Conservation (phyloP, 139 green algal species). For the Chlamydomonas schloesseri region DNA sequence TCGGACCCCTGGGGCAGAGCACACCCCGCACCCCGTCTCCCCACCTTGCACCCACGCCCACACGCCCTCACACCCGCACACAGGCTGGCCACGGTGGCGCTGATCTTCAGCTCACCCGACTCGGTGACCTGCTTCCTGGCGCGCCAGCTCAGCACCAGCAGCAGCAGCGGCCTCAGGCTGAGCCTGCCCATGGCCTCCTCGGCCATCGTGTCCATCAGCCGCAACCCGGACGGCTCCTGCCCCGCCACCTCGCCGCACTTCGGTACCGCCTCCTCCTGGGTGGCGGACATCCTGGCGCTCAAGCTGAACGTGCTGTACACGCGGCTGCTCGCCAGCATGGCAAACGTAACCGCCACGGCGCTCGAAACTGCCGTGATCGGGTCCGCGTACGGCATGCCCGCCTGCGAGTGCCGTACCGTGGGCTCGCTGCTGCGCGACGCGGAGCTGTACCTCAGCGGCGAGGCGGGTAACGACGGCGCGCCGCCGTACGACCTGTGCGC, state of each 20-base stretch:
- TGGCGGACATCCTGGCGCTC: constrained; percentile 30
- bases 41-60: too few relatives aligned
- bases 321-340: not conserved
- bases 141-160: not conserved
- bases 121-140: constrained; percentile 24
- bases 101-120: not conserved
- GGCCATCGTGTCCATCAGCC: not conserved
- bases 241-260: not conserved
- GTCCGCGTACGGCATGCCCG: not conserved
- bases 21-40: too few relatives aligned
- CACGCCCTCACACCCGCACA: too few relatives aligned
- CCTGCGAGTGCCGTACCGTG: constrained; percentile 1
- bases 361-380: not conserved
- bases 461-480: not conserved
- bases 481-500: constrained; percentile 31
- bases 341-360: too few relatives aligned
- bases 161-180: not conserved
- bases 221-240: not conserved
- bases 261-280: not conserved
- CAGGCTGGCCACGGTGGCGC: not conserved
- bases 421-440: not conserved
- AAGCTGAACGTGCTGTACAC: constrained; percentile 38
- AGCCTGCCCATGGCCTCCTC: not conserved
- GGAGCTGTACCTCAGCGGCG: not conserved
- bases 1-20: too few relatives aligned